Conservation (phyloP, 495 filamentous ascomycete genomes). For the Penicillium silybi region DNA sequence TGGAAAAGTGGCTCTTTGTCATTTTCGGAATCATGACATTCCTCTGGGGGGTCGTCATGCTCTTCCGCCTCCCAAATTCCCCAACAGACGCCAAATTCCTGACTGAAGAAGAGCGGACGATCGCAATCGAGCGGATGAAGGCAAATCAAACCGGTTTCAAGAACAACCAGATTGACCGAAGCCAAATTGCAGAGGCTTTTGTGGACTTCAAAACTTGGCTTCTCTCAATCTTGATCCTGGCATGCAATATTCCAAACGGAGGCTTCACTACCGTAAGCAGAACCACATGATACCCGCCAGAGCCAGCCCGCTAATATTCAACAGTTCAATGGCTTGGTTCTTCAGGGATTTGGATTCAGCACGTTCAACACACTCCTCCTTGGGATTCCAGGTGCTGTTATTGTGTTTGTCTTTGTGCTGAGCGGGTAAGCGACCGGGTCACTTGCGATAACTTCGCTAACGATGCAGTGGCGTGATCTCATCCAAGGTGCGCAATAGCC, state of each 20-base stretch:
- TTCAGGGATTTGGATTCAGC: slow-evolving; percentile 38
- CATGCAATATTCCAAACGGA: slow-evolving; percentile 24
- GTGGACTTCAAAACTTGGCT: slow-evolving; percentile 31
- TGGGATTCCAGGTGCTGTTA: slow-evolving; percentile 36
- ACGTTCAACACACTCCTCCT: slow-evolving; percentile 35
- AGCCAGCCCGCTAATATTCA: background rate
- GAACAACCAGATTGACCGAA: slow-evolving; percentile 35
- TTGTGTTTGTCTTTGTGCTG: slow-evolving; percentile 35
- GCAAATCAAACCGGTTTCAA: slow-evolving; percentile 54
- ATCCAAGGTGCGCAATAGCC: slow-evolving; percentile 16
- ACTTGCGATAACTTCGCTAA: no score
- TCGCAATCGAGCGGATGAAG: slow-evolving; percentile 25
- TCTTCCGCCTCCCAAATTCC: slow-evolving; percentile 50
- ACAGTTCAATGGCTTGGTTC: slow-evolving; percentile 40
- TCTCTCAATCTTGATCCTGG: slow-evolving; percentile 29
- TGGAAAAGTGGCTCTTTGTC: slow-evolving; percentile 52
- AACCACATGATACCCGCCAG: background rate
- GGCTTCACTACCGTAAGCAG: slow-evolving; percentile 29
- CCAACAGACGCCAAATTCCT: slow-evolving; percentile 53
- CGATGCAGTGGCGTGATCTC: slow-evolving; percentile 11
- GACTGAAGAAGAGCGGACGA: slow-evolving; percentile 44
- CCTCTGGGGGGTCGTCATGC: slow-evolving; percentile 44
- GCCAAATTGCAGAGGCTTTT: slow-evolving; percentile 27
- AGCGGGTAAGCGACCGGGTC: slow-evolving; percentile 23
- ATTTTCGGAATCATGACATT: slow-evolving; percentile 57